Evolutionary conservation across 1,284 basidiomycete genomes (phyloP), one percentile per base, ranked within the genome.

Genomic region (Paramarasmius palmivorus): DNA sequence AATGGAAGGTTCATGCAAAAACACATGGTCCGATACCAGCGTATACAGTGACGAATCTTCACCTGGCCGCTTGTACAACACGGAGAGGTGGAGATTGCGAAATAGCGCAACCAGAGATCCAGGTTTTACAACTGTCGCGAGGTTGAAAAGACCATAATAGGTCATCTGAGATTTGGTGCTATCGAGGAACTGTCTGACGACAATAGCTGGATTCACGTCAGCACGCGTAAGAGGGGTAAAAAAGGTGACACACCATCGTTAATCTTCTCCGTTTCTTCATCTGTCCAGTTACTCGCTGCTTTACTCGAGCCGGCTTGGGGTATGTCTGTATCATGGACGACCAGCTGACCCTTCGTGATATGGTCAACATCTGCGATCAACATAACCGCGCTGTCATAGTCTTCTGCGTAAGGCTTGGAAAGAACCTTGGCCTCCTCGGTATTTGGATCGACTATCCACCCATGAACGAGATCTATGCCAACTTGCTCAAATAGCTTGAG

Each of bases 61-160:
- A 15, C 61, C 63, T 15, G 58, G 53, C 6, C 58, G 36, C 62
- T 88, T 91, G 76, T 93, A 91, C 0, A 97, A 74, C 3, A 95
- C 93, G 0, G 89, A 88, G 9, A 97, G 83, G 63, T 96, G 94
- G 0, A 92, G 92, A 70, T 87, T 93, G 54, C 94, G 85, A 77
- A 95, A 96, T 53, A 95, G 81, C 1, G 91, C 88, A 23, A 86
- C 84, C 23, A 91, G 82, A 3, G 82, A 69, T 17, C 81, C 78
- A 0, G 83, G 78, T 25, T 73, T 61, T 54, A 86, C 70, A 2
- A 75, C 70, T 5, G 82, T 78, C 0, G 82, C 82, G 50, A 90
- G 82, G 42, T 83, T 78, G 66, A 90, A 89, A 32, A 90, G 75
- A 0, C 86, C 94, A 49, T 91, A 81, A 63, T 95, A 95, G 0